Evolutionary conservation across 352 stramenopile genomes (phyloP), one percentile per base, ranked within the genome.

Genomic region (Phytopythium boreale): DNA sequence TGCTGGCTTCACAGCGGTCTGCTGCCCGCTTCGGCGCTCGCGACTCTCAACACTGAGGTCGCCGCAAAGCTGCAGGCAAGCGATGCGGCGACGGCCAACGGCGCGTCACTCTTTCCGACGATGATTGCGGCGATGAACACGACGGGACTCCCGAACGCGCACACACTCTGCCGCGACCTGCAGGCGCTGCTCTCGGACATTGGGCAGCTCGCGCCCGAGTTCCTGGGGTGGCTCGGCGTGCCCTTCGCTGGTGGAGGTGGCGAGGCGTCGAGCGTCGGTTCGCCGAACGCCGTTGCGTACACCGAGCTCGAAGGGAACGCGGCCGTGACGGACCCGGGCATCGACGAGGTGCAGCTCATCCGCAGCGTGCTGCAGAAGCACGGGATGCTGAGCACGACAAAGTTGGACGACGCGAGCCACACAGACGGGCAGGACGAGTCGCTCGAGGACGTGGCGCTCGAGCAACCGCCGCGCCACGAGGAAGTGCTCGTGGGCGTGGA

Each of bases 291-390:
- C 2, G 74, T 92, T 57, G 69, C 77, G 26, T 91, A 77, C 59
- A 80, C 85, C 15, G 82, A 95, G 55, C 69, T 92, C 39, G 84
- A 95, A 61, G 86, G 79, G 41, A 90, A 90, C 50, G 79, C 81
- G n/a, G 82, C 77, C 5, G 86, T 92, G 61, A 91, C 79, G 0
- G 86, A 95, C 53, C 71, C 82, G 44, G 84, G 82, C 46, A 86
- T 95, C 49, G 86, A 95, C 60, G 86, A 95, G 58, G 74, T 87
- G 24, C 84, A 92, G 66, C 92, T 95, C 61, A 92, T 95, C 52
- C 84, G 82, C 46, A 84, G 78, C 24, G 86, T 95, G 50, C 71
- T 95, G 11, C 77, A 93, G 62, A 95, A 92, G 62, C 84, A 93
- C 62, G 86, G 83, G 26, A 92, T 80, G 26, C 67, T 93, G 41